A percentile compares a stretch with the other conserved stretches of the same genome.
Conservation (phyloP, 1,284 basidiomycete genomes). For the Inonotus obliquus region DNA sequence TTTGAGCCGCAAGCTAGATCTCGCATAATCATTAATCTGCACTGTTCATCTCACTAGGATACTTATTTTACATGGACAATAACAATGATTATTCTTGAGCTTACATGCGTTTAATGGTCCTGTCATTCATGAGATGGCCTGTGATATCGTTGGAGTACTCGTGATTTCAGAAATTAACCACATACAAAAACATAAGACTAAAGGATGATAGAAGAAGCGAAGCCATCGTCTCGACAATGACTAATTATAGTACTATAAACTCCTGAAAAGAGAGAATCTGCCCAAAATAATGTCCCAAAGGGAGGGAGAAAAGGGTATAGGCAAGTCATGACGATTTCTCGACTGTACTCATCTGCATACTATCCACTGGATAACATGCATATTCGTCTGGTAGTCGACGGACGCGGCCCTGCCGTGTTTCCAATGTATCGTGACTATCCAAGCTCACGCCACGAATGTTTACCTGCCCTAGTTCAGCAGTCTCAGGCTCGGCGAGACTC, state of each 20-base stretch:
- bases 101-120: too few relatives aligned
- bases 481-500: slow-evolving; percentile 25
- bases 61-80: background rate
- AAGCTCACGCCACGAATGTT: slow-evolving; percentile 11
- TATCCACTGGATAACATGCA: slow-evolving; percentile 19
- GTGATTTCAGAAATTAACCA: too few relatives aligned
- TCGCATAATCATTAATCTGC: background rate
- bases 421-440: slow-evolving; percentile 12
- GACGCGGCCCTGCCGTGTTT: slow-evolving; percentile 22
- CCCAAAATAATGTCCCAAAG: slow-evolving; percentile 4
- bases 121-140: too few relatives aligned
- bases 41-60: background rate
- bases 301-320: background rate
- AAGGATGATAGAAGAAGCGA: background rate
- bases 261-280: background rate
- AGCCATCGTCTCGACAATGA: too few relatives aligned
- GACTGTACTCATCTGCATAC: slow-evolving; percentile 16
- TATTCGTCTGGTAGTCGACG: slow-evolving; percentile 25
- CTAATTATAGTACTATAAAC: too few relatives aligned
- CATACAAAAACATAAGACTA: too few relatives aligned
- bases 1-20: background rate
- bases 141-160: too few relatives aligned
- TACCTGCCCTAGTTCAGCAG: slow-evolving; percentile 4
- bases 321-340: slow-evolving; percentile 19
- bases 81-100: background rate